Percentiles rank a stretch among this genome's conserved stretches.
These are phyloP conservation scores for Boletellus deceptivus DNA, from an alignment of 1,284 basidiomycete genomes.

Conservation along the genomic window DNA sequence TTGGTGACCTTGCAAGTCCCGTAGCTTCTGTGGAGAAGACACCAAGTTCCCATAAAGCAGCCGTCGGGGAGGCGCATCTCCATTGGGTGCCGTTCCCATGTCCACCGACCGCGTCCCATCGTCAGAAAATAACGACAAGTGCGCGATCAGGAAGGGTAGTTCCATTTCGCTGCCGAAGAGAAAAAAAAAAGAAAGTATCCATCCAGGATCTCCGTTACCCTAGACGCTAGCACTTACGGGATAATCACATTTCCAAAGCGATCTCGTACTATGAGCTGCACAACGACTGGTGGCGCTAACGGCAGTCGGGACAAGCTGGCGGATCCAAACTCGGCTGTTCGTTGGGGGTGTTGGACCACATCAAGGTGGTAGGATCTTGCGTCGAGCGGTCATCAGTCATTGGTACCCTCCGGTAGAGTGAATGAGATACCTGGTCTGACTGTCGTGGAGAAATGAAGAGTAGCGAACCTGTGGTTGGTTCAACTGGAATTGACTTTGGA, in stretches of 20 bases:
- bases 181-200: slow-evolving; percentile 13
- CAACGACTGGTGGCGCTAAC: slow-evolving; percentile 76
- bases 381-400: slow-evolving; percentile 23
- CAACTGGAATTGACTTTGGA: slow-evolving; percentile 36
- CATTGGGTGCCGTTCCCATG: slow-evolving; percentile 48
- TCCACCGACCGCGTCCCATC: slow-evolving; percentile 60
- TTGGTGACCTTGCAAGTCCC: slow-evolving; percentile 72
- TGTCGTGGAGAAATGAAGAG: slow-evolving; percentile 52
- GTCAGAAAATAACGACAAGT: slow-evolving; percentile 66
- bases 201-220: slow-evolving; percentile 24
- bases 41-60: slow-evolving; percentile 84
- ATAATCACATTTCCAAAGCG: slow-evolving; percentile 60
- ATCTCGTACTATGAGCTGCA: slow-evolving; percentile 74
- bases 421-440: slow-evolving; percentile 46
- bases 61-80: slow-evolving; percentile 47
- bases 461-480: slow-evolving; percentile 50
- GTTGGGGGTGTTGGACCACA: slow-evolving; percentile 77
- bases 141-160: slow-evolving; percentile 79
- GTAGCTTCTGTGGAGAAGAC: slow-evolving; percentile 72
- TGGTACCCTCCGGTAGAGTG: slow-evolving; percentile 6
- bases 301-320: slow-evolving; percentile 77
- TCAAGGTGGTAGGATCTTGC: slow-evolving; percentile 70
- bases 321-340: slow-evolving; percentile 76
- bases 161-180: slow-evolving; percentile 61
- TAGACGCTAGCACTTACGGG: slow-evolving; percentile 53